Evolutionary conservation across 257 asterid genomes (phyloP), one percentile per base, ranked within the genome.

Genomic region (Mentha longifolia): DNA sequence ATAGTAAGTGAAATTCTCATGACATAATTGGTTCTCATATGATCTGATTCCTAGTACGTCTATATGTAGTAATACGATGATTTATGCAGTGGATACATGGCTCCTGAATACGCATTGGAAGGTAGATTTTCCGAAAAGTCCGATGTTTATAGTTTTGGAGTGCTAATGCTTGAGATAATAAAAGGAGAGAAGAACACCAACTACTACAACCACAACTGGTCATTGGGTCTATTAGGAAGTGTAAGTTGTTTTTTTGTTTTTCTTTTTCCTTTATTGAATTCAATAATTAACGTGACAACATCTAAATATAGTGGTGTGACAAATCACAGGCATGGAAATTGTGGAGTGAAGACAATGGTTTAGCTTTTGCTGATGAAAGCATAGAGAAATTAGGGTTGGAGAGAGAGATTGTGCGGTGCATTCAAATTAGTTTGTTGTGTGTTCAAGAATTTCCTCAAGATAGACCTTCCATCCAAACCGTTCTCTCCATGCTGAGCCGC

Each of bases 371-470:
- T 0, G 93, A 83, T 64, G 62, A 68, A 70, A 68, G 73, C 49
- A 50, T 83, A 46, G 60, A 9, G 7, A 77, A 35, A 31, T 39
- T 67, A 17, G 46, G 49, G 25, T 9, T 39, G 0, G 42, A 13
- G 20, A 37, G 9, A 30, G 82, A 74, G 67, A 65, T 78, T 3
- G 17, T 15, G 15, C 77, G 84, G 61, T 86, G 86, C 71, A 79
- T 86, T 51, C 82, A 77, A 2, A 77, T 86, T 56, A 88, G 77
- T 3, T 73, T 84, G 49, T 8, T 86, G 61, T 84, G 81, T 11
- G 81, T 84, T 15, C 84, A 86, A 41, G 82, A 87, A 74, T 47
- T 49, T 19, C 72, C 80, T 1, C 33, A 11, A 9, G 78, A 82
- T 19, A 67, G 87, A 13, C 82, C 92, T 0, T 65, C 83, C 8